phyloP scores from a whole-genome alignment of 1,139 yeast species.

The Hansenula anomala region DNA sequence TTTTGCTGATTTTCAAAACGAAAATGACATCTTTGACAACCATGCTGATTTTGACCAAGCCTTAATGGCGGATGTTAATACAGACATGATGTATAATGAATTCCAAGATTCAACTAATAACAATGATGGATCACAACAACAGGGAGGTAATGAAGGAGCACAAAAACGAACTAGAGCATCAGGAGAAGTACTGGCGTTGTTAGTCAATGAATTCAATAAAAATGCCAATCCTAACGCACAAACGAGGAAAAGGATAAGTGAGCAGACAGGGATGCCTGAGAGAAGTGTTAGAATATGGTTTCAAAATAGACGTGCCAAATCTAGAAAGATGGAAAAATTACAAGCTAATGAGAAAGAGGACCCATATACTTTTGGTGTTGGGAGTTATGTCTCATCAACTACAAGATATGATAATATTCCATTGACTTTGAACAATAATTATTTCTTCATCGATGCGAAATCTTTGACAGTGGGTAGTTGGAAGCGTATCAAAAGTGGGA shows the following conservation, averaged over 20 bases:
- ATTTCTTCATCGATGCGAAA: slow-evolving; percentile 60
- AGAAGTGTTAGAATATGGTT: slow-evolving; percentile 94
- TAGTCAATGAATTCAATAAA: slow-evolving; percentile 63
- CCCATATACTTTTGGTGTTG: slow-evolving; percentile 6
- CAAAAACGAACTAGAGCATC: slow-evolving; percentile 60
- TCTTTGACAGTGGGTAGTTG: slow-evolving; percentile 72
- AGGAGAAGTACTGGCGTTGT: slow-evolving; percentile 71
- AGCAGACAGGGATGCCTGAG: slow-evolving; percentile 80
- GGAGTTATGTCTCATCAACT: slow-evolving; percentile 11
- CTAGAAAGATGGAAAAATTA: slow-evolving; percentile 53
- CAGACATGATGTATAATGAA: not conserved
- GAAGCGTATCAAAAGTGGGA: slow-evolving; percentile 71
- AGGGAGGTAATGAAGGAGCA: slow-evolving; percentile 5
- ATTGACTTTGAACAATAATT: slow-evolving; percentile 57
- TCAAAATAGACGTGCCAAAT: slow-evolving; percentile 85
- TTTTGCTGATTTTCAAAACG: not conserved
- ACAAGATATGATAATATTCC: slow-evolving; percentile 37
- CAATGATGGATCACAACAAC: not conserved
- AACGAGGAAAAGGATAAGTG: slow-evolving; percentile 67
- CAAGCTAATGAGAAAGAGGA: slow-evolving; percentile 18
- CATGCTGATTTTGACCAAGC: slow-evolving; percentile 1
- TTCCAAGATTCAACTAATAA: not conserved
- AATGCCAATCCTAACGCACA: slow-evolving; percentile 71
- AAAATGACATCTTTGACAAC: not conserved
- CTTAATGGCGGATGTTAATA: not conserved